Percentiles rank a stretch among this genome's conserved stretches.
Evolutionary conservation across 768 basidiomycete species (phyloP).

Genomic region (Crucibulum laeve): DNA sequence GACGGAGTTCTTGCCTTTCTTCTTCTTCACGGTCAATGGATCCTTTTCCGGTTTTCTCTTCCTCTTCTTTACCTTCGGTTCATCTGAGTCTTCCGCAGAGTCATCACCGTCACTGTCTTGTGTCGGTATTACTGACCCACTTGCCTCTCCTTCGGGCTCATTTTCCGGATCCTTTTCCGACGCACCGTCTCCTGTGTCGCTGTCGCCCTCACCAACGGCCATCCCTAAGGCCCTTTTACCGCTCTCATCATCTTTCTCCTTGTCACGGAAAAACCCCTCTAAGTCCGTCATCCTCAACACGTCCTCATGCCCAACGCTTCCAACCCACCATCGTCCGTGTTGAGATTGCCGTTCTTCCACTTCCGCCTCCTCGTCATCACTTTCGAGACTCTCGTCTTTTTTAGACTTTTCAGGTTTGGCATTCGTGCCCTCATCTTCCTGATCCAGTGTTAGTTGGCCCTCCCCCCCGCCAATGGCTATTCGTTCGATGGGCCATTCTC

Average conservation of each 20-base stretch:
- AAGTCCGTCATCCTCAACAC: conserved; percentile 81
- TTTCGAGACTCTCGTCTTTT: conserved; percentile 7
- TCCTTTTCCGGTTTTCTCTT: conserved; percentile 55
- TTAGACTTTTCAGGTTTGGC: conserved; percentile 2
- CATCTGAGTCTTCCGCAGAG: conserved; percentile 18
- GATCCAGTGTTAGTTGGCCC: conserved; percentile 26
- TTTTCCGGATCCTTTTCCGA: conserved; percentile 14
- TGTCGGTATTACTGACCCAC: not conserved
- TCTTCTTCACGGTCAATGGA: conserved; percentile 41
- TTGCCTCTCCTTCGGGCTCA: conserved; percentile 16
- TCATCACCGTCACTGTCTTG: conserved; percentile 14
- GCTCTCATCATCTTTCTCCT: conserved; percentile 28
- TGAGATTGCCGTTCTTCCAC: conserved; percentile 11
- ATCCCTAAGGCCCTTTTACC: conserved; percentile 21
- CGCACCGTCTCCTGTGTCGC: conserved; percentile 14
- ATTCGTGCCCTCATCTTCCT: conserved; percentile 9
- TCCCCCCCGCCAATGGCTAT: conserved; percentile 55
- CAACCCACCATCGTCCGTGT: conserved; percentile 71
- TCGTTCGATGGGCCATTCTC: conserved; percentile 88
- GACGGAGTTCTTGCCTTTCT: conserved; percentile 57
- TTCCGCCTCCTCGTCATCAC: conserved; percentile 14
- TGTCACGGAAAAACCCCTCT: conserved; percentile 58
- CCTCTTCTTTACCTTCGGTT: conserved; percentile 40
- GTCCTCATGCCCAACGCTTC: conserved; percentile 90
- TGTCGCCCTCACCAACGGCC: conserved; percentile 19